Evolutionary conservation across 1,284 basidiomycete species (phyloP), one percentile per base, ranked within the genome.

Genomic region (Lentinus polychrous): DNA sequence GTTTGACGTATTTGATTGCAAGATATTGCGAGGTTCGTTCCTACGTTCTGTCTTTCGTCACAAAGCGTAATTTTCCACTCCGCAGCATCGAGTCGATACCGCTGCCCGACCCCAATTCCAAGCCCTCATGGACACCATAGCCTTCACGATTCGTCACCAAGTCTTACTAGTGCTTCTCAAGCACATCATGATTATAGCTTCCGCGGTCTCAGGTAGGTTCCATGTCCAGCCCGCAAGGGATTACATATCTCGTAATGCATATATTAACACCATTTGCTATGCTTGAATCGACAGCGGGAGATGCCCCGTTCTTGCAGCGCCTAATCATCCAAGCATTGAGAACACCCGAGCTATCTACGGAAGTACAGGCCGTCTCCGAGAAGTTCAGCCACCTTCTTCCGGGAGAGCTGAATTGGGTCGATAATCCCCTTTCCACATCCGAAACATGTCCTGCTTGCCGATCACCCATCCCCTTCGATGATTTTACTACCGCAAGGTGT

Each of bases 401-500:
- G 18, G 51, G 59, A 27, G 58, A 62, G 48, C 55, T 46, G 17
- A 48, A 49, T 20, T 43, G 12, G 52, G 36, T 38, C 45, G 46
- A 20, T 57, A 45, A 60, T 61, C 23, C 39, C 12, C 47, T 52
- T 14, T 48, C 50, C 15, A 39, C 79, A 33, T 69, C 74, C 46
- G 85, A 88, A 64, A 57, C 60, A 4, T 89, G 86, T 55, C 86
- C 86, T 2, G 86, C 86, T 14, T 89, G 86, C 64, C 63, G 71
- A 37, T 70, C 71, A 1, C 67, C 70, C 42, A 71, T 88, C 23
- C 76, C 76, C 0, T 61, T 86, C 45, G 62, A 75, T 43, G 74
- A 83, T 57, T 72, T 79, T 45, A 75, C 71, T 17, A 71, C 57
- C 37, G 86, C 82, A 10, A 67, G 69, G 5, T 89, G 86, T 61